These are phyloP conservation scores for Ogataea saltuana DNA, from an alignment of 805 yeast genomes.

Conservation along the genomic window DNA sequence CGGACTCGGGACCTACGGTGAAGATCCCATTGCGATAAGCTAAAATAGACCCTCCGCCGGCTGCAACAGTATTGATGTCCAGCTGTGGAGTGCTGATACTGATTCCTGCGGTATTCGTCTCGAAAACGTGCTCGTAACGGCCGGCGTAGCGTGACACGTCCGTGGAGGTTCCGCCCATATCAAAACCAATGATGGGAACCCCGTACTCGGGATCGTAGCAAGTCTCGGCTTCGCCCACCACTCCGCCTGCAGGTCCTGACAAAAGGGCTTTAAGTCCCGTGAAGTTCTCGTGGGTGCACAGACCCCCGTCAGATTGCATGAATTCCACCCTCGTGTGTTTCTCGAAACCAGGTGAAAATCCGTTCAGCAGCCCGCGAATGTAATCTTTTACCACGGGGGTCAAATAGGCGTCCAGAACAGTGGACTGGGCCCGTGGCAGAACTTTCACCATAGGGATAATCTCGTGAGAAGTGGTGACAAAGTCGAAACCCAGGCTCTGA, in stretches of 20 bases:
- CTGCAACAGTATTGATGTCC: slow-evolving; percentile 33
- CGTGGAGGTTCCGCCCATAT: slow-evolving; percentile 41
- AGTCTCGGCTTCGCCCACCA: slow-evolving; percentile 55
- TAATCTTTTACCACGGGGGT: slow-evolving; percentile 42
- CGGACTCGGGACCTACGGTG: slow-evolving; percentile 80
- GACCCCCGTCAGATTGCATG: slow-evolving; percentile 61
- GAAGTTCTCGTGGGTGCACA: slow-evolving; percentile 51
- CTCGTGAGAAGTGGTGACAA: slow-evolving; percentile 38
- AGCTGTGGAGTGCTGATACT: slow-evolving; percentile 37
- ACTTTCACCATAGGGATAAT: slow-evolving; percentile 39
- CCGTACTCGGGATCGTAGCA: slow-evolving; percentile 41
- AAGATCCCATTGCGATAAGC: slow-evolving; percentile 67
- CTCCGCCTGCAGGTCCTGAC: slow-evolving; percentile 64
- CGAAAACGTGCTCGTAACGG: slow-evolving; percentile 32
- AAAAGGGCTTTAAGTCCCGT: slow-evolving; percentile 53
- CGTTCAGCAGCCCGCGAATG: slow-evolving; percentile 37
- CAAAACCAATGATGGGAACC: slow-evolving; percentile 34
- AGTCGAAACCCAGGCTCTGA: slow-evolving; percentile 49
- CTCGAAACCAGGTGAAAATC: slow-evolving; percentile 37
- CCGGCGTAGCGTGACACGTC: slow-evolving; percentile 36
- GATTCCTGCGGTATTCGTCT: slow-evolving; percentile 35
- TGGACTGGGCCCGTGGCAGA: slow-evolving; percentile 41
- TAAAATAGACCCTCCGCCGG: slow-evolving; percentile 58
- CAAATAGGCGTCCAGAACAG: slow-evolving; percentile 43
- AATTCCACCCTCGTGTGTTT: slow-evolving; percentile 42